Evolutionary conservation across 2,329 filamentous ascomycete genomes (phyloP), one percentile per base, ranked within the genome.

Genomic region (Biscogniauxia mediterranea): DNA sequence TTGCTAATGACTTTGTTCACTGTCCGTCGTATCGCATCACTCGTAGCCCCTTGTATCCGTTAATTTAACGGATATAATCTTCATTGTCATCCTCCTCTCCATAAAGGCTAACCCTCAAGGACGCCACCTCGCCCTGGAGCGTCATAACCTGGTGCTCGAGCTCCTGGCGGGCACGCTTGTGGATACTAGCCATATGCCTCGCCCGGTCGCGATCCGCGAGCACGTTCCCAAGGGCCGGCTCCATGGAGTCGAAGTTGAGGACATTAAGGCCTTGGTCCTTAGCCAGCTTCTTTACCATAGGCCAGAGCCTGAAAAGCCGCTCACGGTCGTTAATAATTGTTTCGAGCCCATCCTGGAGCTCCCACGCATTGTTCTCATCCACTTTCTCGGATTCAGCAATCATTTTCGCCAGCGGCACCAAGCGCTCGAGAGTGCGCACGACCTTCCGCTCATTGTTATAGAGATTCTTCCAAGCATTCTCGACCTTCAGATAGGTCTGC

Each of bases 221-320:
- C 19, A 67, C 55, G 2, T 60, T 62, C 8, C 54, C 28, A 0
- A 68, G 53, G 9, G 53, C 61, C 23, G 46, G 42, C 15, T 54
- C 55, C 2, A 67, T 56, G 6, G 32, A 38, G 25, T 60, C 52
- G n/a, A 61, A 55, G 50, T 67, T 57, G 13, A 56, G 28, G 5
- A 58, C 15, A n/a, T 64, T 57, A 3, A 67, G 13, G 7, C 60
- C 60, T 46, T 67, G 66, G 26, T 71, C 65, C 28, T 52, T 51
- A 13, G 69, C 67, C 17, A 72, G 50, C 8, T 56, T 58, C 2
- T 56, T n/a, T 4, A 68, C 69, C 1, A 71, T 49, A 1, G 69
- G 68, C 4, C 64, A 46, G 4, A 69, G 61, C 1, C 61, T 60
- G 2, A 51, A 54, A 1, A 71, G 59, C 54, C 50, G 59, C 0